Conservation (phyloP, 306 rosid genomes). For the Prosopis cineraria region DNA sequence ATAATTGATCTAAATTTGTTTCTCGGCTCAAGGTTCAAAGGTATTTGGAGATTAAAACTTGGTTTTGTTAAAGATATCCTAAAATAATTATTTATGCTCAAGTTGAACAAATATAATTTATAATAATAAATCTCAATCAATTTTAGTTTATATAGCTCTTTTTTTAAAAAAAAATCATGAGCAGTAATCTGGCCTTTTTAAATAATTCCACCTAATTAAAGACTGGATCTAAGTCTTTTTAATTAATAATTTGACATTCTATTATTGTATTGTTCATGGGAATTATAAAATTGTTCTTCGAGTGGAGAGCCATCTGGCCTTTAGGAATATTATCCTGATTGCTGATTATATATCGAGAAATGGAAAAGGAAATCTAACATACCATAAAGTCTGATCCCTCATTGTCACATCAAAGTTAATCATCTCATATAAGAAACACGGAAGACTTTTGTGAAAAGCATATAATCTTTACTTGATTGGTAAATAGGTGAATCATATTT, state of each 20-base stretch:
- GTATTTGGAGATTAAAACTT: no score
- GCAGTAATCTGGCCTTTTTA: not conserved
- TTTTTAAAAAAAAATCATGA: not conserved
- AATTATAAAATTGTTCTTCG: not conserved
- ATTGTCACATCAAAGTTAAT: no score
- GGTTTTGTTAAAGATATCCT: no score
- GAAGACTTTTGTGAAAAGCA: not conserved
- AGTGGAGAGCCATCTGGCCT: not conserved
- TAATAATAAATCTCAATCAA: not conserved
- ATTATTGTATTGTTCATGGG: not conserved
- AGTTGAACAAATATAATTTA: no score
- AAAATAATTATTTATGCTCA: no score
- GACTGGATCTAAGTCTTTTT: not conserved
- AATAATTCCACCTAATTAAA: not conserved
- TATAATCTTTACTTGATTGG: no score
- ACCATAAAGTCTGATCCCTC: no score
- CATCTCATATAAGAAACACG: not conserved
- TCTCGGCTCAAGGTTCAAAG: no score
- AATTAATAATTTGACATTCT: not conserved
- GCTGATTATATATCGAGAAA: not conserved
- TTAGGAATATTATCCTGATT: not conserved
- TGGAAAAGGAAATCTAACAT: no score
- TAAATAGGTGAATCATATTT: not conserved
- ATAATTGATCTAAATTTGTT: no score
- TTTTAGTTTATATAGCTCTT: not conserved